These are phyloP conservation scores for Phytopythium ostracodes DNA, from an alignment of 352 stramenopile genomes.

Conservation along the genomic window DNA sequence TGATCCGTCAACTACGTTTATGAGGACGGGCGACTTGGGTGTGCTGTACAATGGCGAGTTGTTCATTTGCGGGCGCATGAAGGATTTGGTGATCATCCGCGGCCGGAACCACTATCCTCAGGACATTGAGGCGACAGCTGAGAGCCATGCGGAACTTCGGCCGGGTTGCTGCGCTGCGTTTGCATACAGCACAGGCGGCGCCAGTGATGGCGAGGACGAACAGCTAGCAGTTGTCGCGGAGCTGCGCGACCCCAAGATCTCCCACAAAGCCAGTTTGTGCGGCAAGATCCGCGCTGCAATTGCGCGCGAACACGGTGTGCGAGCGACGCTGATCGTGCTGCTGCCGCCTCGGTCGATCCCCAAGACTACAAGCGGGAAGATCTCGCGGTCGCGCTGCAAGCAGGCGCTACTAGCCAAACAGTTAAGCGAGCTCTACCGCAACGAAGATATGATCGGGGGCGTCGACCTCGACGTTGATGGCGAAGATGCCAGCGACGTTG, in stretches of 20 bases:
- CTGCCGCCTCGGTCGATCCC: constrained; percentile 91
- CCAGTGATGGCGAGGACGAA: constrained; percentile 52
- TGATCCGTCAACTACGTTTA: constrained; percentile 41
- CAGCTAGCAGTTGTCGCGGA: constrained; percentile 74
- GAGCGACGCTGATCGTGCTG: constrained; percentile 89
- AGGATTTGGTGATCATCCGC: constrained; percentile 99
- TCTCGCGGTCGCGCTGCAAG: constrained; percentile 90
- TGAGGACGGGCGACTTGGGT: constrained; percentile 96
- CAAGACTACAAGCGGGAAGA: constrained; percentile 99
- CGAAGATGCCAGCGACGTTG: constrained; percentile 19
- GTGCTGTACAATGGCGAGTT: constrained; percentile 95
- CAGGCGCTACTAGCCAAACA: constrained; percentile 56
- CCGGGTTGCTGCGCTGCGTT: constrained; percentile 96
- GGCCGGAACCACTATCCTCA: constrained; percentile 99
- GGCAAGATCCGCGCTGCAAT: constrained; percentile 68
- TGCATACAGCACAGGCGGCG: constrained; percentile 39
- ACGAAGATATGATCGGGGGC: constrained; percentile 73
- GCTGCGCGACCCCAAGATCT: constrained; percentile 58
- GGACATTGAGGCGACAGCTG: constrained; percentile 95
- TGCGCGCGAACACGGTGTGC: constrained; percentile 79
- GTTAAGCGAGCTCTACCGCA: constrained; percentile 68
- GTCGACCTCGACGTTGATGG: constrained; percentile 31
- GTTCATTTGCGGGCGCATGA: constrained; percentile 98
- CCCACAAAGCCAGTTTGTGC: constrained; percentile 72
- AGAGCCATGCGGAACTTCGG: constrained; percentile 78